Evolutionary conservation across 1,139 yeast species (phyloP).

Genomic region (Debaryomyces nepalensis): DNA sequence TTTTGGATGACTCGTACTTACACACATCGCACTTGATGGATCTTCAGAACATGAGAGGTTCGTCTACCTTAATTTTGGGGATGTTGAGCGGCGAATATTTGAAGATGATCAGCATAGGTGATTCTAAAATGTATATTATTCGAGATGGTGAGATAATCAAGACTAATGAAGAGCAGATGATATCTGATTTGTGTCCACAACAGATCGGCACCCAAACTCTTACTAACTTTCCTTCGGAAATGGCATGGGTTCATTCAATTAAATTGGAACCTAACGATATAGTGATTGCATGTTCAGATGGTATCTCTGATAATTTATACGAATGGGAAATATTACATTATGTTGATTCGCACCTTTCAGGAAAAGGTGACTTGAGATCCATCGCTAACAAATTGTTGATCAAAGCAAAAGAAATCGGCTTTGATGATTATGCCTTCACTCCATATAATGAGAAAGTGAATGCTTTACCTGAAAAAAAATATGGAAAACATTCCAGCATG

Average conservation of each 20-base stretch:
- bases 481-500: slow-evolving; percentile 39
- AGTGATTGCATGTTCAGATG: slow-evolving; percentile 56
- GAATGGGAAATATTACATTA: slow-evolving; percentile 49
- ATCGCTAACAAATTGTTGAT: slow-evolving; percentile 46
- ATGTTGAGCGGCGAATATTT: slow-evolving; percentile 55
- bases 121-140: slow-evolving; percentile 54
- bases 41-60: slow-evolving; percentile 52
- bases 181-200: slow-evolving; percentile 53
- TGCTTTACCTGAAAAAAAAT: slow-evolving; percentile 40
- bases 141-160: slow-evolving; percentile 51
- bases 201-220: slow-evolving; percentile 61
- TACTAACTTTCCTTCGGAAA: slow-evolving; percentile 49
- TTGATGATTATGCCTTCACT: slow-evolving; percentile 57
- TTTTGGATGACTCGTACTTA: slow-evolving; percentile 54
- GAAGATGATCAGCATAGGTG: slow-evolving; percentile 60
- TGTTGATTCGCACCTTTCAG: slow-evolving; percentile 36
- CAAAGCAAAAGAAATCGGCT: slow-evolving; percentile 55
- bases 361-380: slow-evolving; percentile 37
- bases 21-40: slow-evolving; percentile 61
- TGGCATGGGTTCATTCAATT: slow-evolving; percentile 53
- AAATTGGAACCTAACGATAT: slow-evolving; percentile 48
- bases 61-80: slow-evolving; percentile 56
- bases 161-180: slow-evolving; percentile 55
- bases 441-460: slow-evolving; percentile 60
- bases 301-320: slow-evolving; percentile 58